Base-by-base conservation (phyloP, 345 rosid species). In the Crucihimalaya himalaica region DNA sequence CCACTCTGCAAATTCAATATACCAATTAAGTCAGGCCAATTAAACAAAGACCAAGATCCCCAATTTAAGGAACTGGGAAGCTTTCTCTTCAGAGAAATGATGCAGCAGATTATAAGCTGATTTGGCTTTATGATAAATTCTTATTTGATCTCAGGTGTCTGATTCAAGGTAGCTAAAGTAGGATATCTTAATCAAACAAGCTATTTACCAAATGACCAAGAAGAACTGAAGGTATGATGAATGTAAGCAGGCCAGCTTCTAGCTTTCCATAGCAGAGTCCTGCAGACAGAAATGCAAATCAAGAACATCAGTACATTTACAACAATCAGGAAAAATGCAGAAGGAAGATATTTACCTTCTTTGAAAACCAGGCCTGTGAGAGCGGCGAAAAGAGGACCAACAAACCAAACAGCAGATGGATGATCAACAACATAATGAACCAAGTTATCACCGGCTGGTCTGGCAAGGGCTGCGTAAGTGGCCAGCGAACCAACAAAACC, bases 221-320 rank as follows among this genome's bases (percentile, higher is more conserved):
- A 83, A 94, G 93, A 66, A 87, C 79, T 6, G 86, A 71, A 2
- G 98, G 96, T 82, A 94, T 91, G 50, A 94, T 81, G 77, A 94
- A 88, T 11, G 98, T 91, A 23, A 91, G 91, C 73, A 89, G 58
- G 20, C 91, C 93, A 63, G 96, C 97, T 89, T 94, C 98, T 80
- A 94, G 83, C 84, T 94, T 94, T 42, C 98, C 96, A 34, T 91
- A 94, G 78, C 97, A 94, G 8, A 94, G 96, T 45, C 98, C 97
- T 91, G 80, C 53, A 53, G 27, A 18, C 8, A 68, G 66, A 43
- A 53, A 78, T 60, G 8, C 61, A 75, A 51, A 23, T 23, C 74
- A 73, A 73, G 50, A 34, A 45, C 56, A 63, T 63, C 0, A 0
- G 25, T 20, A 58, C 23, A 19, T 3, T 5, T 31, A 16, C 0